phyloP scores from a whole-genome alignment of 192 early-diverging fungal species.

The Podila clonocystis region DNA sequence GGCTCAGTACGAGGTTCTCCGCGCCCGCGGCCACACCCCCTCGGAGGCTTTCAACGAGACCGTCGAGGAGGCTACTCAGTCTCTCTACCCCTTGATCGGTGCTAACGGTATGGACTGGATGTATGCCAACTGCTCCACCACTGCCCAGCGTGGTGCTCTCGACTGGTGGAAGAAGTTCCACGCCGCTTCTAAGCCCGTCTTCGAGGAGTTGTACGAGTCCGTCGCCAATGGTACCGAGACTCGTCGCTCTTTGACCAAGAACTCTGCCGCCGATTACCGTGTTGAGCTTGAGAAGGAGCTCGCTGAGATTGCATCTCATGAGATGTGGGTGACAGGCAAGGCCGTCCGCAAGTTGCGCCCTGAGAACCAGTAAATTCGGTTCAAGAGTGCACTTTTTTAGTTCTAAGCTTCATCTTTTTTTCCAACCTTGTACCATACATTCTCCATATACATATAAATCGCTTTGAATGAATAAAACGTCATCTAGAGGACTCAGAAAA shows the following conservation, averaged over 20 bases:
- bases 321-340: slow-evolving; percentile 94
- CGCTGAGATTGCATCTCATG: slow-evolving; percentile 78
- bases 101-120: slow-evolving; percentile 96
- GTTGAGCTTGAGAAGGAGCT: slow-evolving; percentile 93
- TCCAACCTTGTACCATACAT: slow-evolving; percentile 1
- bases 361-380: slow-evolving; percentile 66
- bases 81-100: slow-evolving; percentile 95
- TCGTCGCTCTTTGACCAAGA: slow-evolving; percentile 84
- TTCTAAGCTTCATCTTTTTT: not conserved
- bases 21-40: slow-evolving; percentile 93
- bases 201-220: slow-evolving; percentile 87
- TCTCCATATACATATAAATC: not conserved
- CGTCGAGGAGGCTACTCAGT: slow-evolving; percentile 99
- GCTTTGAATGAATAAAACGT: not conserved
- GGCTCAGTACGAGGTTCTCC: slow-evolving; percentile 97
- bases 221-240: slow-evolving; percentile 93
- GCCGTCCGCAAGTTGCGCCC: slow-evolving; percentile 90
- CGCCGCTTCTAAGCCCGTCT: slow-evolving; percentile 93
- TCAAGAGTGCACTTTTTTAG: not conserved
- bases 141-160: slow-evolving; percentile 95
- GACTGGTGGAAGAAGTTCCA: slow-evolving; percentile 98
- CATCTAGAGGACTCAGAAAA: too few relatives aligned
- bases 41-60: slow-evolving; percentile 99
- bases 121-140: slow-evolving; percentile 98
- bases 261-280: slow-evolving; percentile 93